A percentile compares a stretch with the other conserved stretches of the same genome.
phyloP scores from a whole-genome alignment of 2,329 filamentous ascomycete genomes.

The Daldinia sp. region DNA sequence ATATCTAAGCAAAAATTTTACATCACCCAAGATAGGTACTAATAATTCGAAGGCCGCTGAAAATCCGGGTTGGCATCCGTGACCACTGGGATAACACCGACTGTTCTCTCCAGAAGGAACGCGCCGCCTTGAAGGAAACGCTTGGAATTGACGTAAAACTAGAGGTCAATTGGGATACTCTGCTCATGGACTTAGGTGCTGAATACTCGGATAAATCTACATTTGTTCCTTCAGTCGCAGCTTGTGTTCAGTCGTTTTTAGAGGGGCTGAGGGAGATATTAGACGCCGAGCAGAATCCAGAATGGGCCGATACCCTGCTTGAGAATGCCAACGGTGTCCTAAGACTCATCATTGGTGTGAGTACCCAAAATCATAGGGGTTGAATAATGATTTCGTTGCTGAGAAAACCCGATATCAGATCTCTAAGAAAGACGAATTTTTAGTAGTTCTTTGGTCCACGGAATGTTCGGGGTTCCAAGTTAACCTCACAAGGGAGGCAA shows the following conservation, averaged over 20 bases:
- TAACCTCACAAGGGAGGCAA: slow-evolving; percentile 45
- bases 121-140: slow-evolving; percentile 45
- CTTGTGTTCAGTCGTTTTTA: slow-evolving; percentile 52
- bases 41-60: slow-evolving; percentile 50
- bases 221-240: slow-evolving; percentile 51
- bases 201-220: slow-evolving; percentile 50
- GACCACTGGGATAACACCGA: slow-evolving; percentile 53
- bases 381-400: slow-evolving; percentile 45
- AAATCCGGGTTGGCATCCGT: slow-evolving; percentile 53
- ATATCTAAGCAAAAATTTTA: not conserved
- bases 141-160: slow-evolving; percentile 51
- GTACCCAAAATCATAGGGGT: not conserved
- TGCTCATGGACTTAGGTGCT: slow-evolving; percentile 24
- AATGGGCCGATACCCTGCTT: slow-evolving; percentile 54
- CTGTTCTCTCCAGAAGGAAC: slow-evolving; percentile 46
- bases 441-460: slow-evolving; percentile 50
- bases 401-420: slow-evolving; percentile 22
- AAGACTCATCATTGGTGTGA: slow-evolving; percentile 46
- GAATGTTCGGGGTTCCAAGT: slow-evolving; percentile 51
- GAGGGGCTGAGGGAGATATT: slow-evolving; percentile 52
- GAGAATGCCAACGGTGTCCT: slow-evolving; percentile 48
- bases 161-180: slow-evolving; percentile 34
- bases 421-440: slow-evolving; percentile 40
- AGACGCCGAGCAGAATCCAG: slow-evolving; percentile 51
- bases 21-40: not conserved